Percentiles rank a stretch among this genome's conserved stretches.
Conservation (phyloP, 345 rosid species). For the Dovyalis caffra region DNA sequence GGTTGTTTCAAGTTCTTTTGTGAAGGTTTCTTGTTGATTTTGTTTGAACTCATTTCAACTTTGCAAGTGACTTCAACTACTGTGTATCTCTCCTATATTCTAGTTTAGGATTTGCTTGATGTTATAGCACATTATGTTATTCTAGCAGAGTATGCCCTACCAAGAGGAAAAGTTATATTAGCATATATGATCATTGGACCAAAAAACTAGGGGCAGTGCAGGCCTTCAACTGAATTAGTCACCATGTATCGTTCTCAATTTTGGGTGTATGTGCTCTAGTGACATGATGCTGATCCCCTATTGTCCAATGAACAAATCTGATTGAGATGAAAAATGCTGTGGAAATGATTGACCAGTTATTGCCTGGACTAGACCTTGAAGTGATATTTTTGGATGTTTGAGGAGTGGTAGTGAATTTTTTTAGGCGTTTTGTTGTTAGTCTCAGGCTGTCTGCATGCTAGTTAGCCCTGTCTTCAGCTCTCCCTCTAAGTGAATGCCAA, state of each 20-base stretch:
- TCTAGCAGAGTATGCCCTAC: neutral
- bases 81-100: neutral
- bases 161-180: neutral
- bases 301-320: neutral
- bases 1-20: neutral
- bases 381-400: no score
- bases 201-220: neutral
- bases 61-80: neutral
- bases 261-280: neutral
- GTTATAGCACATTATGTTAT: neutral
- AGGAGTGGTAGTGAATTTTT: no score
- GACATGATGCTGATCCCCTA: neutral
- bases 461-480: neutral
- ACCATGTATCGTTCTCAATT: neutral
- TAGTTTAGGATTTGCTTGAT: constrained; percentile 4
- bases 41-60: neutral
- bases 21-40: neutral
- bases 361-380: neutral
- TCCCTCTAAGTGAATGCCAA: neutral
- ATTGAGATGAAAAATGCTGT: neutral
- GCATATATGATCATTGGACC: neutral
- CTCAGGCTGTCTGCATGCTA: neutral
- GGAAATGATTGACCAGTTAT: neutral
- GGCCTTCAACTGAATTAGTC: neutral
- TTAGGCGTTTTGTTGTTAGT: no score